Conservation (phyloP, 2,329 filamentous ascomycete genomes). For the Aureobasidium mangrovei region DNA sequence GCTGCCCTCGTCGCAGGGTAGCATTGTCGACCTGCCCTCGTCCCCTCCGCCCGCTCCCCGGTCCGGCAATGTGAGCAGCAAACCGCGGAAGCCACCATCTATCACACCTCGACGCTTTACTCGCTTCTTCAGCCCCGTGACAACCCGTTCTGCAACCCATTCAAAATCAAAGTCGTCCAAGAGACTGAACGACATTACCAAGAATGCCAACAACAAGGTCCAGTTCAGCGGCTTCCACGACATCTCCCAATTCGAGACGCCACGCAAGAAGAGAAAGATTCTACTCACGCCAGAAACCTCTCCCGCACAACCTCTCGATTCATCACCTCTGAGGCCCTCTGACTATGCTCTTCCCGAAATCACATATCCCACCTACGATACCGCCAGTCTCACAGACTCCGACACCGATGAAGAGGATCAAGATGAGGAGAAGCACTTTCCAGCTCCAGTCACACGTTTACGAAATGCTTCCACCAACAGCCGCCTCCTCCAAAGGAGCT, state of each 20-base stretch:
- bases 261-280: conserved; percentile 35
- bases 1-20: conserved; percentile 24
- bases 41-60: conserved; percentile 28
- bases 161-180: conserved; percentile 33
- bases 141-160: conserved; percentile 18
- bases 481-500: conserved; percentile 37
- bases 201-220: conserved; percentile 34
- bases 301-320: conserved; percentile 22
- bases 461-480: conserved; percentile 27
- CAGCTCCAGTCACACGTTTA: conserved; percentile 33
- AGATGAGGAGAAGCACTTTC: conserved; percentile 31
- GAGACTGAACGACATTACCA: conserved; percentile 43
- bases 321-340: conserved; percentile 13
- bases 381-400: conserved; percentile 2
- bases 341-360: conserved; percentile 3
- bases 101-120: conserved; percentile 45
- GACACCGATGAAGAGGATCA: conserved; percentile 12
- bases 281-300: conserved; percentile 38
- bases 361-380: not conserved
- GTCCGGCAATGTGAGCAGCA: conserved; percentile 23
- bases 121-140: conserved; percentile 41
- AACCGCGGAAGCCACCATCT: conserved; percentile 39
- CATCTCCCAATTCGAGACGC: conserved; percentile 20
- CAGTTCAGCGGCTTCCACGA: conserved; percentile 15
- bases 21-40: conserved; percentile 27